Conservation (phyloP, 1,139 yeast species). For the Geotrichum phurueaensis region DNA sequence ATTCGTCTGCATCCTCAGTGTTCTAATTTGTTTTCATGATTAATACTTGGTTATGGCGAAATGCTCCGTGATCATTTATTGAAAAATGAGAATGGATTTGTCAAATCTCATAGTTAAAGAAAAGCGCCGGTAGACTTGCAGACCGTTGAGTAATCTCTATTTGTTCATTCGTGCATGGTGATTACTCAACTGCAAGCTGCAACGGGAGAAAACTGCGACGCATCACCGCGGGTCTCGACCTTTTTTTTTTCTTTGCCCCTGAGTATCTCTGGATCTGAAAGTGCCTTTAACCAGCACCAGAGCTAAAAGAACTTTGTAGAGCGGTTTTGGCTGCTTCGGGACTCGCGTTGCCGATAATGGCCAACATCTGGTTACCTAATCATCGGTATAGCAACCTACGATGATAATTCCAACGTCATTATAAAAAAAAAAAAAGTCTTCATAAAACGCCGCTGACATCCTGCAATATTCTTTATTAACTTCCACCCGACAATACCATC, state of each 20-base stretch:
- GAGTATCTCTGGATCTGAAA: too few relatives aligned
- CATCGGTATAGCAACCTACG: background rate
- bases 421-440: background rate
- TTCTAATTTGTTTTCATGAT: too few relatives aligned
- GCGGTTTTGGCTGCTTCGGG: too few relatives aligned
- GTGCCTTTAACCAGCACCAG: too few relatives aligned
- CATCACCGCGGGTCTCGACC: background rate
- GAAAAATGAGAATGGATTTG: too few relatives aligned
- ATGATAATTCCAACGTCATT: background rate
- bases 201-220: background rate
- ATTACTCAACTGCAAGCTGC: background rate
- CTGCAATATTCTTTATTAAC: background rate
- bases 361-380: background rate
- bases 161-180: background rate
- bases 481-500: background rate
- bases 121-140: background rate
- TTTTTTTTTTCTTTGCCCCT: too few relatives aligned
- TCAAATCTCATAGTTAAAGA: background rate
- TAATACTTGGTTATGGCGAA: too few relatives aligned
- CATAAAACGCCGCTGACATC: background rate
- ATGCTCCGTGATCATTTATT: too few relatives aligned
- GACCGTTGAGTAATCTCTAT: background rate
- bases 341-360: background rate
- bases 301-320: too few relatives aligned
- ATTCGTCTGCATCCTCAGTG: too few relatives aligned